phyloP scores from a whole-genome alignment of 2,329 filamentous ascomycete genomes.

The Apiospora arundinis region DNA sequence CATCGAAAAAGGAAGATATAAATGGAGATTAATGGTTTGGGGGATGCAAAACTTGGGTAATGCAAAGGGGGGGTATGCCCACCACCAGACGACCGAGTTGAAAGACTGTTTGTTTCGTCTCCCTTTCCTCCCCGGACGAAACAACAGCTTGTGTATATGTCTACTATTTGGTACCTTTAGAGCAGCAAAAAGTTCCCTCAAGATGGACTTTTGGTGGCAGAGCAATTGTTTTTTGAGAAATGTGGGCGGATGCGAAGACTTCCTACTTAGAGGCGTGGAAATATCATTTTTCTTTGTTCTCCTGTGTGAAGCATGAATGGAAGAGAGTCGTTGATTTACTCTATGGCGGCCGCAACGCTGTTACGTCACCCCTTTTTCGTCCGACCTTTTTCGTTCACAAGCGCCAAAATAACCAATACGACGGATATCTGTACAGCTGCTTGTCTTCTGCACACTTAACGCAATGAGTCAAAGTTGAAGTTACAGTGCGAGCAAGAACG shows the following conservation, averaged over 20 bases:
- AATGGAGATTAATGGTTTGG: slow-evolving; percentile 5
- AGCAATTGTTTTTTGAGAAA: slow-evolving; percentile 18
- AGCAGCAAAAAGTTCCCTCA: slow-evolving; percentile 22
- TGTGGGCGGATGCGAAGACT: slow-evolving; percentile 11
- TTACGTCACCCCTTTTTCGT: background rate
- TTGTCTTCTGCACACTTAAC: no score
- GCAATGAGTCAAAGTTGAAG: no score
- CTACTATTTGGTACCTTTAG: slow-evolving; percentile 29
- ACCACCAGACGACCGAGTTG: slow-evolving; percentile 14
- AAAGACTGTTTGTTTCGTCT: slow-evolving; percentile 12
- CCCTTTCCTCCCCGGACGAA: slow-evolving; percentile 7
- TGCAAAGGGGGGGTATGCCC: background rate
- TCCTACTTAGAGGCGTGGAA: slow-evolving; percentile 17
- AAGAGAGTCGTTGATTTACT: background rate
- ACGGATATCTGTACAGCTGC: background rate
- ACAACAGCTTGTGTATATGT: slow-evolving; percentile 28
- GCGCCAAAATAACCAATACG: background rate
- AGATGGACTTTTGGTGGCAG: slow-evolving; percentile 19
- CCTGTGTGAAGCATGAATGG: slow-evolving; percentile 31
- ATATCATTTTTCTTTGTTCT: slow-evolving; percentile 25
- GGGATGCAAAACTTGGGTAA: slow-evolving; percentile 7
- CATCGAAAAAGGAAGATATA: background rate
- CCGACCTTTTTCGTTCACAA: background rate
- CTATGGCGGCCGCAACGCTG: background rate
- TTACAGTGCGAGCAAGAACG: background rate